Conservation (phyloP, 2,329 filamentous ascomycete species). For the Penicillium sp. region DNA sequence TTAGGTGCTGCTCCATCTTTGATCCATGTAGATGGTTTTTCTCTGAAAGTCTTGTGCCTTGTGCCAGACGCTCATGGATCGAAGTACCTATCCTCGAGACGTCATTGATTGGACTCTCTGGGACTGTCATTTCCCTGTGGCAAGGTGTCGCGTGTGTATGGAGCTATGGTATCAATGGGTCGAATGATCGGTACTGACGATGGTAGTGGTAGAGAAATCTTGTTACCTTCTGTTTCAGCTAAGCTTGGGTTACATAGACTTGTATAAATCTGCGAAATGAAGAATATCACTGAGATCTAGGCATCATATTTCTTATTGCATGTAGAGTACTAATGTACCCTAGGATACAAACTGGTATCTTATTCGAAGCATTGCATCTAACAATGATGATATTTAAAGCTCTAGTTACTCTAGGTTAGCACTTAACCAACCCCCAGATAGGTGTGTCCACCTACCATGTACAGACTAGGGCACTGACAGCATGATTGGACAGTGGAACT, state of each 20-base stretch:
- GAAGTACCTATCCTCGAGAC: conserved; percentile 18
- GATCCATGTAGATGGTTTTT: not conserved
- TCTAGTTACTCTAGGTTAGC: not conserved
- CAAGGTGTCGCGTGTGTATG: conserved; percentile 19
- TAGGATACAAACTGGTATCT: not conserved
- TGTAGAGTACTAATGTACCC: not conserved
- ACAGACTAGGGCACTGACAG: not conserved
- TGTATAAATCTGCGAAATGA: not conserved
- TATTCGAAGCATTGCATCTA: not conserved
- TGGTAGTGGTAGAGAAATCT: conserved; percentile 14
- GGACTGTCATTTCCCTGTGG: conserved; percentile 21
- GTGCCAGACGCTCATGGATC: conserved; percentile 6
- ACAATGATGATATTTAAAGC: not conserved
- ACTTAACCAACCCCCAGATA: not conserved
- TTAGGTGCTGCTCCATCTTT: not conserved
- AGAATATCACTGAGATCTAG: not conserved
- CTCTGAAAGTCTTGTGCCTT: conserved; percentile 10
- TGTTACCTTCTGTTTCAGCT: not conserved
- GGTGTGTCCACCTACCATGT: not conserved
- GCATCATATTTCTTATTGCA: not conserved
- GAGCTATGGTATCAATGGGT: conserved; percentile 26
- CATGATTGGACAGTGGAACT: too few relatives aligned
- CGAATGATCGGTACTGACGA: conserved; percentile 20
- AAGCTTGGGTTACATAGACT: not conserved
- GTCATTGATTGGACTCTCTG: conserved; percentile 22